These are phyloP conservation scores for Herpomyces periplanetae DNA, from an alignment of 2,329 filamentous ascomycete genomes.

Conservation along the genomic window DNA sequence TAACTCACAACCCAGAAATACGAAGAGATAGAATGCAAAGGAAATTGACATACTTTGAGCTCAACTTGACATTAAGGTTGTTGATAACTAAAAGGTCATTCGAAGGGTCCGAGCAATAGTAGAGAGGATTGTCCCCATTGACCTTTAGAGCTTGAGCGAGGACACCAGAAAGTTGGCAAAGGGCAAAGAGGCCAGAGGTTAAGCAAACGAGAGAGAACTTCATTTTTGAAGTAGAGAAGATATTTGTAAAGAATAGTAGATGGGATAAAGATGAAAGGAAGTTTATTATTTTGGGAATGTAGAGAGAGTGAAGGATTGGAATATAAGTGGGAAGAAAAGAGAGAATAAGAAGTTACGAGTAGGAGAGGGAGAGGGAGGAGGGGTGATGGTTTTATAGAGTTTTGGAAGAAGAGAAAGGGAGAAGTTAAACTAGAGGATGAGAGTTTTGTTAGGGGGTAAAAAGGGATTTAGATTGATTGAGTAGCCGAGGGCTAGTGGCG, in stretches of 20 bases:
- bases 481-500: too few relatives aligned
- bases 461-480: too few relatives aligned
- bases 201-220: slow-evolving; percentile 1
- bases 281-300: slow-evolving; percentile 5
- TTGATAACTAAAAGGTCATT: slow-evolving; percentile 5
- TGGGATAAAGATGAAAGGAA: slow-evolving; percentile 7
- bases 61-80: slow-evolving; percentile 7
- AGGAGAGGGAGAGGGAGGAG: too few relatives aligned
- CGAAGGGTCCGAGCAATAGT: slow-evolving; percentile 8
- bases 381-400: too few relatives aligned
- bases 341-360: slow-evolving; percentile 9
- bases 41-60: slow-evolving; percentile 6
- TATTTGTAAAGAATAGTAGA: slow-evolving; percentile 5
- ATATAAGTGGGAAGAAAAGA: slow-evolving; percentile 7
- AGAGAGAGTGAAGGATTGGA: slow-evolving; percentile 5
- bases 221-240: slow-evolving; percentile 5
- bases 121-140: slow-evolving; percentile 8
- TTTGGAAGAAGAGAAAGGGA: too few relatives aligned
- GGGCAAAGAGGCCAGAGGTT: slow-evolving; percentile 1
- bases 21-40: slow-evolving; percentile 1
- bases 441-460: too few relatives aligned
- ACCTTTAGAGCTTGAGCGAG: slow-evolving; percentile 10
- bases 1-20: too few relatives aligned
- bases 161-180: slow-evolving; percentile 7
- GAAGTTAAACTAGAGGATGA: too few relatives aligned